Percentiles rank a stretch among this genome's conserved stretches.
Evolutionary conservation across 2,329 filamentous ascomycete genomes (phyloP).

Genomic region (Stagonosporopsis cucurbitacearum): DNA sequence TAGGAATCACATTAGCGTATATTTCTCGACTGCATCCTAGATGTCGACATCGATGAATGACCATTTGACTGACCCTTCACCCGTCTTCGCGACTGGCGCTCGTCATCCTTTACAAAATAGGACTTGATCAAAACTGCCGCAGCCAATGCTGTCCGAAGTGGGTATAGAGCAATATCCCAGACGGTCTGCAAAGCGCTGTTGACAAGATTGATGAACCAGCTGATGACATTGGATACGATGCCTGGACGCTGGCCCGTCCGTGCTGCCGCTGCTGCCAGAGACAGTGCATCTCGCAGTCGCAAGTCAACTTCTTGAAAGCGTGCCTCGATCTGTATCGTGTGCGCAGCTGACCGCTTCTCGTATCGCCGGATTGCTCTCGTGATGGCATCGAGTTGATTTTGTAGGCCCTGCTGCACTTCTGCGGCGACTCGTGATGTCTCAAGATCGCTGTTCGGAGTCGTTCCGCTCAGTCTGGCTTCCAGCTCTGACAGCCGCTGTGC

Average conservation of each 20-base stretch:
- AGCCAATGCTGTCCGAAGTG: constrained; percentile 32
- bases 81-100: constrained; percentile 33
- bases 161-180: constrained; percentile 42
- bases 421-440: constrained; percentile 51
- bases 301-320: constrained; percentile 75
- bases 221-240: constrained; percentile 35
- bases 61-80: constrained; percentile 33
- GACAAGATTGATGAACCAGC: constrained; percentile 34
- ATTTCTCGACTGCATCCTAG: constrained; percentile 41
- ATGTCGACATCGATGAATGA: constrained; percentile 30
- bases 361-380: constrained; percentile 89
- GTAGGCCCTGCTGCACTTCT: constrained; percentile 70
- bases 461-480: constrained; percentile 63
- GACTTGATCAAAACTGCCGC: constrained; percentile 24
- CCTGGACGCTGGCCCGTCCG: constrained; percentile 47
- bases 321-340: constrained; percentile 77
- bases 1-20: constrained; percentile 24
- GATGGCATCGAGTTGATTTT: constrained; percentile 85
- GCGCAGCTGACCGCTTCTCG: constrained; percentile 82
- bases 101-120: constrained; percentile 32
- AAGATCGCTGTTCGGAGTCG: constrained; percentile 46
- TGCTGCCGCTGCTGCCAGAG: constrained; percentile 75
- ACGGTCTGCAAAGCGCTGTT: constrained; percentile 30
- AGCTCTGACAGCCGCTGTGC: constrained; percentile 71
- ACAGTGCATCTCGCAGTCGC: constrained; percentile 76